Conservation (phyloP, 2,329 filamentous ascomycete genomes). For the Trichophyton benhamiae region DNA sequence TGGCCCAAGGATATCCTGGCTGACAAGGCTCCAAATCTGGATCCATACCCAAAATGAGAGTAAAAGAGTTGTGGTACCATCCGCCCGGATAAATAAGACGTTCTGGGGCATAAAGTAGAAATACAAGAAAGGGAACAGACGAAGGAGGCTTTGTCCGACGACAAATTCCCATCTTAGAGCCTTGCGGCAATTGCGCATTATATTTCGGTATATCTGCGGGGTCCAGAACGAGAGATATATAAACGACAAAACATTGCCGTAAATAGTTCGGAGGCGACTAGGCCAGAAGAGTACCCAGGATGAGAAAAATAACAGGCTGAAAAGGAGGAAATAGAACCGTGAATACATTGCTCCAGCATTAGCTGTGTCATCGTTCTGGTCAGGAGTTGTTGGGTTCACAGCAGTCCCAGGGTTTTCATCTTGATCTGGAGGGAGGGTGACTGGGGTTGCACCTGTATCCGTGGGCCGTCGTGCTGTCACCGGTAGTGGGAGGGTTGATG, state of each 20-base stretch:
- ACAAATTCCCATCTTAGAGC: conserved; percentile 89
- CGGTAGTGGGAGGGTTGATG: conserved; percentile 26
- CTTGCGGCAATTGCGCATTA: conserved; percentile 78
- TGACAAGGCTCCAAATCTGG: conserved; percentile 65
- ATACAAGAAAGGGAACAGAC: conserved; percentile 70
- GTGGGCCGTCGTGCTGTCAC: conserved; percentile 35
- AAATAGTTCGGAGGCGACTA: conserved; percentile 39
- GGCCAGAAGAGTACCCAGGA: conserved; percentile 49
- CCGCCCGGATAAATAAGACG: conserved; percentile 62
- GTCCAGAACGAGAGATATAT: conserved; percentile 81
- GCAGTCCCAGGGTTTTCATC: conserved; percentile 28
- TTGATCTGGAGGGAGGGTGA: conserved; percentile 50
- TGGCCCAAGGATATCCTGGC: conserved; percentile 75
- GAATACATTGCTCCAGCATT: conserved; percentile 49
- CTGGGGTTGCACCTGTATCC: conserved; percentile 41
- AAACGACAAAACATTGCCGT: conserved; percentile 53
- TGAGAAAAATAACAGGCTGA: conserved; percentile 46
- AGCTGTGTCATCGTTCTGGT: conserved; percentile 25
- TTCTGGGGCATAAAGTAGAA: conserved; percentile 71
- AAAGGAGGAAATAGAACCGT: conserved; percentile 49
- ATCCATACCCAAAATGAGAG: conserved; percentile 73
- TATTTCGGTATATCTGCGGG: conserved; percentile 84
- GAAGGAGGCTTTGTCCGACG: conserved; percentile 65
- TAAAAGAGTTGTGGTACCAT: conserved; percentile 51
- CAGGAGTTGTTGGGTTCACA: conserved; percentile 23